These are phyloP conservation scores for Melampsora americana DNA, from an alignment of 1,284 basidiomycete species.

Conservation along the genomic window DNA sequence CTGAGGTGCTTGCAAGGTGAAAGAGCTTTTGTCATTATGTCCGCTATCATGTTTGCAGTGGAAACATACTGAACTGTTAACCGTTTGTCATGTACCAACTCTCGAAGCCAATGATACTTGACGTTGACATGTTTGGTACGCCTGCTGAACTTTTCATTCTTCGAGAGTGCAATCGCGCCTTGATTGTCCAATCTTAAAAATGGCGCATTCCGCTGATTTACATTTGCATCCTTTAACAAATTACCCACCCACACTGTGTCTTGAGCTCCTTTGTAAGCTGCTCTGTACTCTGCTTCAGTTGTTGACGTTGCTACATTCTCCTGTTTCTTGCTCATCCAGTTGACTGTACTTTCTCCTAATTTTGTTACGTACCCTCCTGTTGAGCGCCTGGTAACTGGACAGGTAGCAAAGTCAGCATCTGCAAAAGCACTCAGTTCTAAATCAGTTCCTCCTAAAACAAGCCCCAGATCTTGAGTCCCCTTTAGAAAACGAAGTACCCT, in stretches of 20 bases:
- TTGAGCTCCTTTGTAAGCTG: not conserved
- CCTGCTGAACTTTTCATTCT: not conserved
- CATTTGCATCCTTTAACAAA: not conserved
- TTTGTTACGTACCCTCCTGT: no score
- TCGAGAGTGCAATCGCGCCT: not conserved
- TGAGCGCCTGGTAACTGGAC: not conserved
- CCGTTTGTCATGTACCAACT: not conserved
- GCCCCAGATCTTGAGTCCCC: not conserved
- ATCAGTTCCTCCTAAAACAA: not conserved
- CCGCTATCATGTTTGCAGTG: not conserved
- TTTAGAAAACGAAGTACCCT: not conserved
- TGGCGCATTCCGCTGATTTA: no score
- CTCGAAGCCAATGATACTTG: no score
- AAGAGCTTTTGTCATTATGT: conserved; percentile 1
- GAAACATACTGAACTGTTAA: conserved; percentile 9
- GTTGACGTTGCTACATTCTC: no score
- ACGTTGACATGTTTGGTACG: no score
- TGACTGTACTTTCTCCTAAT: no score
- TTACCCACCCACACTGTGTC: not conserved
- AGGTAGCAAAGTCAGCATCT: not conserved
- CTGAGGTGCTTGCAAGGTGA: not conserved
- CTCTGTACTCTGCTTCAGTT: no score
- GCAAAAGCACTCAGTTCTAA: not conserved
- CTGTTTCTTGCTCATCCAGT: no score
- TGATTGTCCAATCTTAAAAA: conserved; percentile 11